Evolutionary conservation across 2,329 filamentous ascomycete genomes (phyloP).

Genomic region (Ophiostoma sp.): DNA sequence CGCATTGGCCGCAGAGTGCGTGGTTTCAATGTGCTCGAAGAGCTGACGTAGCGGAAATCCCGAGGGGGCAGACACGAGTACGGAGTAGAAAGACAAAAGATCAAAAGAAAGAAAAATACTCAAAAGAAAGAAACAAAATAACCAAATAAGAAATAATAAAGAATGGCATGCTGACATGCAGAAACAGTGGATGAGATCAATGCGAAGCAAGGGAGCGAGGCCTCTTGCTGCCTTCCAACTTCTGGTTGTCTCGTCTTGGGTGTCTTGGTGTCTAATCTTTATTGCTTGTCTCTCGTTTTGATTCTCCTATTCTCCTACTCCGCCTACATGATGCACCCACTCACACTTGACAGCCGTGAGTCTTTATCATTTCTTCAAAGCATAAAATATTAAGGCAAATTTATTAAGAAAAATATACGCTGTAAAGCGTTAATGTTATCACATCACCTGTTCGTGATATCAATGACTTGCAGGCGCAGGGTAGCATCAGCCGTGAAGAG

Average conservation of each 20-base stretch:
- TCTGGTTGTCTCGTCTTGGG: neutral
- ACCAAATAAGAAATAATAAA: too few relatives aligned
- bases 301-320: constrained; percentile 7
- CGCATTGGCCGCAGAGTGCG: neutral
- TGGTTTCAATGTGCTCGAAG: too few relatives aligned
- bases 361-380: too few relatives aligned
- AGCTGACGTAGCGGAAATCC: neutral
- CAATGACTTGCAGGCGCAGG: neutral
- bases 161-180: too few relatives aligned
- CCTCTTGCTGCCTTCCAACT: too few relatives aligned
- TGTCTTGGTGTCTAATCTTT: neutral
- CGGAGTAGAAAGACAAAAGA: neutral
- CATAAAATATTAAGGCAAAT: too few relatives aligned
- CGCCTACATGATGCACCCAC: neutral
- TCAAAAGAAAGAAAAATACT: neutral
- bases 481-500: neutral
- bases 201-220: neutral
- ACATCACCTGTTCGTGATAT: neutral
- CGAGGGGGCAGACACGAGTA: too few relatives aligned
- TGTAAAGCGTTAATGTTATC: too few relatives aligned
- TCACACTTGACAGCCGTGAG: constrained; percentile 5
- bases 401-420: too few relatives aligned
- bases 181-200: neutral
- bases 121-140: neutral
- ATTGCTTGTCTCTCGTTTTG: neutral